Conservation (phyloP, 2,329 filamentous ascomycete species). For the Aspergillus piperis region DNA sequence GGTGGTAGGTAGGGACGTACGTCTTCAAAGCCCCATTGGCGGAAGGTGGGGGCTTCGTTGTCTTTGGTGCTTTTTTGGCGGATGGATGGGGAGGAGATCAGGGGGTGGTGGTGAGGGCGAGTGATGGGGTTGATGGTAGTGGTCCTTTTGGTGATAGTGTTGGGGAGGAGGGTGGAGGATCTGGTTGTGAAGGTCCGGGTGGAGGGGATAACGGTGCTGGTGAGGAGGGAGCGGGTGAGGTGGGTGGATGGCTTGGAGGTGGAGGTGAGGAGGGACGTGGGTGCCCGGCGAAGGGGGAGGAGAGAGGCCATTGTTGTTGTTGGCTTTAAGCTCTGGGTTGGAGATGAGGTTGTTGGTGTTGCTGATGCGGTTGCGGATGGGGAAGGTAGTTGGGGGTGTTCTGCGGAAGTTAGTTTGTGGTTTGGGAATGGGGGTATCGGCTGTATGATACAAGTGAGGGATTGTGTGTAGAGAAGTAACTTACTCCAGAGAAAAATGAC, state of each 20-base stretch:
- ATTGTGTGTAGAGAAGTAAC: background rate
- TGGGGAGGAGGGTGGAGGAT: background rate
- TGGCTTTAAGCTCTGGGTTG: background rate
- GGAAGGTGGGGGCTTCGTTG: constrained; percentile 13
- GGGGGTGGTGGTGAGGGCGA: background rate
- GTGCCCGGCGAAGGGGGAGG: constrained; percentile 7
- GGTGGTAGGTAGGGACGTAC: constrained; percentile 22
- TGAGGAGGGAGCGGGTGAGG: background rate
- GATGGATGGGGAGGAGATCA: background rate
- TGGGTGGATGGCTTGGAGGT: background rate
- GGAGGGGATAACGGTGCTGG: background rate
- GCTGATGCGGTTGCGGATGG: background rate
- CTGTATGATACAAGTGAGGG: no score
- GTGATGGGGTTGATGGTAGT: background rate
- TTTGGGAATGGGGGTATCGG: background rate
- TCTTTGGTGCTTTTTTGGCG: constrained; percentile 23
- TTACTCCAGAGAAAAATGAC: background rate
- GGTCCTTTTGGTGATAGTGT: background rate
- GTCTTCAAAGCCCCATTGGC: constrained; percentile 40
- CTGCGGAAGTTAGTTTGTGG: background rate
- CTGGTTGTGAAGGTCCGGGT: background rate
- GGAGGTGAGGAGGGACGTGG: constrained; percentile 10
- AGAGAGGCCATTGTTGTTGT: constrained; percentile 15
- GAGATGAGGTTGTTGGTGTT: background rate
- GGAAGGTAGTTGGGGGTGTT: no score